Evolutionary conservation across 345 rosid genomes (phyloP).

Genomic region (Populus deltoides): DNA sequence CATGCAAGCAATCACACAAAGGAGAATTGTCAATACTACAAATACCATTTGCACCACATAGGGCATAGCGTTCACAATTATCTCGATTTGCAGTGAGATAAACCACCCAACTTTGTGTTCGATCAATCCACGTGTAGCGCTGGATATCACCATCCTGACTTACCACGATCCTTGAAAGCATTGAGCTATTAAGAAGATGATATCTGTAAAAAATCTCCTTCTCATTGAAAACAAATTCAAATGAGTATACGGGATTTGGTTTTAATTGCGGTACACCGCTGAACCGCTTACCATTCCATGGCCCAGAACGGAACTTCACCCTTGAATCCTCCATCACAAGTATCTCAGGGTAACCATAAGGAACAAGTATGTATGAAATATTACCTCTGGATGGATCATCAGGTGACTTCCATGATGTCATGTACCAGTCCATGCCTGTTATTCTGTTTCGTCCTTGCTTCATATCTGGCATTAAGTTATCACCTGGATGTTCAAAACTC

Average conservation of each 20-base stretch:
- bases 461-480: not conserved
- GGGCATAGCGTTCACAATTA: not conserved
- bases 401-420: constrained; percentile 40
- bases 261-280: constrained; percentile 9
- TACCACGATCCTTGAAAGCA: not conserved
- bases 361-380: constrained; percentile 5
- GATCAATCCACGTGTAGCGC: not conserved
- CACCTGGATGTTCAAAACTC: constrained; percentile 1
- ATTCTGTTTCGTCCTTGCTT: not conserved
- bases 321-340: constrained; percentile 12
- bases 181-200: not conserved
- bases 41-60: not conserved
- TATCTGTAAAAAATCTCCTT: not conserved
- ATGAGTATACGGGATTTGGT: not conserved
- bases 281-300: constrained; percentile 36
- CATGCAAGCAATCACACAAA: not conserved
- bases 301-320: constrained; percentile 23
- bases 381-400: constrained; percentile 41
- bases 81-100: not conserved
- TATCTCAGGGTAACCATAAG: constrained; percentile 29
- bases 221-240: not conserved
- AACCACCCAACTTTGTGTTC: not conserved
- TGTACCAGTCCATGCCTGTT: not conserved
- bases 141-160: not conserved
- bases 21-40: not conserved